A percentile compares a stretch with the other conserved stretches of the same genome.
These are phyloP conservation scores for Acer yangbiense DNA, from an alignment of 345 rosid species.

Conservation along the genomic window DNA sequence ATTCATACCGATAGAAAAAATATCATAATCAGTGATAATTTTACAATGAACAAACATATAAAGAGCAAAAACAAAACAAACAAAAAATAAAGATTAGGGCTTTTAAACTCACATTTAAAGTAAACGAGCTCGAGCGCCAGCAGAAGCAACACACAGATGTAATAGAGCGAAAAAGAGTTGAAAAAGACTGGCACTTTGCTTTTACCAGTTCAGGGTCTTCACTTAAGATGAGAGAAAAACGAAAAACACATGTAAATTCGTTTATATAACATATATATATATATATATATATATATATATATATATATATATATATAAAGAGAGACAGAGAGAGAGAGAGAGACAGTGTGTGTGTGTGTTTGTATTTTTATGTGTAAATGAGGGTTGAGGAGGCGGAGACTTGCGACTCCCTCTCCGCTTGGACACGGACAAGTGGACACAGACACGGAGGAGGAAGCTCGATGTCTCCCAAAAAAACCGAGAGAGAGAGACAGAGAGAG, in stretches of 20 bases:
- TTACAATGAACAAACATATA: neutral
- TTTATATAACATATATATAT: too few species aligned
- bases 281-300: too few species aligned
- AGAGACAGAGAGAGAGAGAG: too few species aligned
- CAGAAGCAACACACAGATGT: neutral
- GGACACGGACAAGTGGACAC: neutral
- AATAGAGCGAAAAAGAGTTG: neutral
- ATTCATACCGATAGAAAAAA: neutral
- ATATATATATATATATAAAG: too few species aligned
- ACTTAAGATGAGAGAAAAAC: neutral
- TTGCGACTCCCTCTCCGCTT: neutral
- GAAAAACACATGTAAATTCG: neutral
- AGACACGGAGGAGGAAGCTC: neutral
- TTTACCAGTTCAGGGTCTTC: slow-evolving; percentile 8
- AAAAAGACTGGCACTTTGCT: neutral
- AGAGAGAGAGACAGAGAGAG: neutral
- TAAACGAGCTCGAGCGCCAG: neutral
- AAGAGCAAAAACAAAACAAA: neutral
- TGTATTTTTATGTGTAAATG: neutral
- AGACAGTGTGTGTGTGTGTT: neutral
- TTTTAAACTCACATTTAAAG: slow-evolving; percentile 17
- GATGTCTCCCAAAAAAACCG: slow-evolving; percentile 13
- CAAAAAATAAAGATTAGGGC: slow-evolving; percentile 8
- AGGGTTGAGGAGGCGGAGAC: neutral
- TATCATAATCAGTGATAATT: neutral